Evolutionary conservation across 108 stramenopile species (phyloP).

Genomic region (Cyclotella atomus): DNA sequence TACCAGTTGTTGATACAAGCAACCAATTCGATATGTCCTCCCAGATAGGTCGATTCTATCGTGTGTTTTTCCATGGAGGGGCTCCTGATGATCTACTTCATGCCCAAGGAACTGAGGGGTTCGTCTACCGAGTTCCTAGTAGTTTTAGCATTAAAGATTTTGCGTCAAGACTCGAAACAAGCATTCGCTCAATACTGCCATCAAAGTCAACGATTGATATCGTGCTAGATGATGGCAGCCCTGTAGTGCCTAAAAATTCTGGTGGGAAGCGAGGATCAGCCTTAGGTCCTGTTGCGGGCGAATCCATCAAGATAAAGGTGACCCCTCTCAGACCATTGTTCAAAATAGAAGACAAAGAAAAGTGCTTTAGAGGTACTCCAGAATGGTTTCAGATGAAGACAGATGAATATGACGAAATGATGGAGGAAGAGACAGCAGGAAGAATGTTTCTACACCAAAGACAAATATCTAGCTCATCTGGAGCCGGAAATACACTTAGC

Average conservation of each 20-base stretch:
- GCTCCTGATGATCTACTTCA: constrained; percentile 89
- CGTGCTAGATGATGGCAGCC: constrained; percentile 82
- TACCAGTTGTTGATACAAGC: constrained; percentile 77
- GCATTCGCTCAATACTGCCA: constrained; percentile 77
- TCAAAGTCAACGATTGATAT: constrained; percentile 83
- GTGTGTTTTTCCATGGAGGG: constrained; percentile 90
- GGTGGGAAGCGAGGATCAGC: constrained; percentile 32
- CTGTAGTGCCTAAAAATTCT: constrained; percentile 22
- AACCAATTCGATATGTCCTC: constrained; percentile 70
- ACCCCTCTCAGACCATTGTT: constrained; percentile 83
- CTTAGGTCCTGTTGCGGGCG: constrained; percentile 70
- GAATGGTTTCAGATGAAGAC: constrained; percentile 55
- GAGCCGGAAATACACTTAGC: constrained; percentile 30
- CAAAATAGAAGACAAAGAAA: constrained; percentile 46
- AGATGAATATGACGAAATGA: constrained; percentile 32
- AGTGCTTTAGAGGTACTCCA: constrained; percentile 60
- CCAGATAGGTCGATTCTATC: constrained; percentile 82
- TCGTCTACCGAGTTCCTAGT: constrained; percentile 78
- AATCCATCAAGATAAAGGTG: constrained; percentile 82
- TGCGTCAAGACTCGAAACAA: constrained; percentile 64
- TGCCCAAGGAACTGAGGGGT: constrained; percentile 57
- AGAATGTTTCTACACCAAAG: constrained; percentile 24
- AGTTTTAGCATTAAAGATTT: constrained; percentile 71
- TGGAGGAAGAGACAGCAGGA: constrained; percentile 10
- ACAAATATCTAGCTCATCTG: constrained; percentile 20